A percentile compares a stretch with the other conserved stretches of the same genome.
Conservation (phyloP, 208 protist genomes). For the Crithidia bombi region DNA sequence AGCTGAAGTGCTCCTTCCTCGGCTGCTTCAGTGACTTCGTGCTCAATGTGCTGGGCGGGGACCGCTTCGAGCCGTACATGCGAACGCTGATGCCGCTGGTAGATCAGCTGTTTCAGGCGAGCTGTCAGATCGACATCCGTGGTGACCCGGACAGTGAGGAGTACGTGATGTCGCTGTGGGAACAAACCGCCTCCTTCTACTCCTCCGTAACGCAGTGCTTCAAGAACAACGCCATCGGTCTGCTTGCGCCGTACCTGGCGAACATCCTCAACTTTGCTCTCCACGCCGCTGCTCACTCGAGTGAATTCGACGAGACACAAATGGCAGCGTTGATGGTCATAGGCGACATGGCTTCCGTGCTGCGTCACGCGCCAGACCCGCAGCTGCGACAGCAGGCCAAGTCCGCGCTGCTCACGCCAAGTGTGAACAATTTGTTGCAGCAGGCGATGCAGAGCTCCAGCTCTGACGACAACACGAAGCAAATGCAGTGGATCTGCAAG, state of each 20-base stretch:
- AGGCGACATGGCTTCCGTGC: constrained; percentile 84
- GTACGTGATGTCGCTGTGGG: constrained; percentile 85
- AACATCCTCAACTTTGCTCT: constrained; percentile 76
- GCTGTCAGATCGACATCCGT: constrained; percentile 58
- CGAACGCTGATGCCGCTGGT: constrained; percentile 81
- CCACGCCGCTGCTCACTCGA: constrained; percentile 50
- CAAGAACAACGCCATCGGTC: constrained; percentile 44
- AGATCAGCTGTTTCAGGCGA: constrained; percentile 64
- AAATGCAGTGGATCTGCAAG: constrained; percentile 68
- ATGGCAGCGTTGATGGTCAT: constrained; percentile 72
- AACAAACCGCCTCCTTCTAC: constrained; percentile 72
- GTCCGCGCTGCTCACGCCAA: constrained; percentile 55
- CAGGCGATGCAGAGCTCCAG: constrained; percentile 28
- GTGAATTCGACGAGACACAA: constrained; percentile 61
- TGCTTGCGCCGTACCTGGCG: constrained; percentile 66
- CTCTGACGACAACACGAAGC: constrained; percentile 54
- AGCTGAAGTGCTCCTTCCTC: constrained; percentile 95
- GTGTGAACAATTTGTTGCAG: constrained; percentile 42
- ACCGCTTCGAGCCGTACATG: constrained; percentile 91
- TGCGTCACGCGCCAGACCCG: constrained; percentile 43
- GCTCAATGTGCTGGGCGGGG: constrained; percentile 86
- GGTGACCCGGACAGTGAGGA: constrained; percentile 79
- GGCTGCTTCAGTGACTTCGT: constrained; percentile 96
- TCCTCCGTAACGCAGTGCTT: constrained; percentile 85
- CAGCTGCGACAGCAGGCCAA: constrained; percentile 69